Evolutionary conservation across 2,329 filamentous ascomycete species (phyloP).

Genomic region (Trichoderma sp.): DNA sequence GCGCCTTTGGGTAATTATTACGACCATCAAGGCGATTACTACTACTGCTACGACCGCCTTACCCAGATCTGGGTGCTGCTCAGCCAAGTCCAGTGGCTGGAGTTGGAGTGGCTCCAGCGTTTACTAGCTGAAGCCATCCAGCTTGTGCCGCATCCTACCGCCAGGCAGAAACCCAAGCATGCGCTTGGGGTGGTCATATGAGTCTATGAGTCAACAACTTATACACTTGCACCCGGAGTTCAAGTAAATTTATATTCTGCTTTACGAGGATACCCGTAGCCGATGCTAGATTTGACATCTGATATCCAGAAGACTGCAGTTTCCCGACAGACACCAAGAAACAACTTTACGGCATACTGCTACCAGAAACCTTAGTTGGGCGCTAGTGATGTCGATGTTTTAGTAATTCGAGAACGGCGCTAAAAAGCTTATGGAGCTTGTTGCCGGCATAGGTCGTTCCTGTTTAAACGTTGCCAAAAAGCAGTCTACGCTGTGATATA

Average conservation of each 20-base stretch:
- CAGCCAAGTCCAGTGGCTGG: background rate
- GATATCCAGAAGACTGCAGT: background rate
- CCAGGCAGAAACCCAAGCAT: background rate
- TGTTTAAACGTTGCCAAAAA: background rate
- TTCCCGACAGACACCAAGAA: background rate
- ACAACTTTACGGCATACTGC: background rate
- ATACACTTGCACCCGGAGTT: background rate
- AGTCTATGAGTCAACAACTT: background rate
- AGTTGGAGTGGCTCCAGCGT: background rate
- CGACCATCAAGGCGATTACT: background rate
- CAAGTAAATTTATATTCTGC: background rate
- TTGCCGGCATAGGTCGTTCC: background rate
- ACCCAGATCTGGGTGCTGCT: background rate
- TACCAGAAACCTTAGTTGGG: background rate
- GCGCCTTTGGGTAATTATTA: constrained; percentile 10
- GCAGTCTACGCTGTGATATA: background rate
- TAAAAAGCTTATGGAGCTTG: constrained; percentile 12
- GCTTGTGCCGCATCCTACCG: background rate
- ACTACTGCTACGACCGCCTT: background rate
- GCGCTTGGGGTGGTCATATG: background rate
- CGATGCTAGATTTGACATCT: background rate
- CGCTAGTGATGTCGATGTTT: background rate
- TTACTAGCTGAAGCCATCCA: constrained; percentile 3
- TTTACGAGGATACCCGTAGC: background rate
- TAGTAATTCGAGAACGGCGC: constrained; percentile 1